These are phyloP conservation scores for Vitis labrusca DNA, from an alignment of 164 flowering plant genomes.

Conservation along the genomic window DNA sequence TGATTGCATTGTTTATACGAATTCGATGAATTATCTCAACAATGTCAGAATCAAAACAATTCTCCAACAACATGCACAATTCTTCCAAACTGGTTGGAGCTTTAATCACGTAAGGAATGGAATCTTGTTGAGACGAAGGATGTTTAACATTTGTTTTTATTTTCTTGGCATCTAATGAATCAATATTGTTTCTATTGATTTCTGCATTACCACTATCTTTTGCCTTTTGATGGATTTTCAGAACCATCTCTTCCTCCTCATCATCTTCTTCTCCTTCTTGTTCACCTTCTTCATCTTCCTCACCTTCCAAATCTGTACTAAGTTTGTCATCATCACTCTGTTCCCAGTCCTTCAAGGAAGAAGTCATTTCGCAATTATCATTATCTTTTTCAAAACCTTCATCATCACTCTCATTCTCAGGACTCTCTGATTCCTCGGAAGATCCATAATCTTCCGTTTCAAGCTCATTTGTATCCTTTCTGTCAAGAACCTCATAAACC, in stretches of 20 bases:
- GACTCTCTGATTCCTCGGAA: constrained; percentile 50
- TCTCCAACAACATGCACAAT: constrained; percentile 53
- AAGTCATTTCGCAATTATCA: constrained; percentile 21
- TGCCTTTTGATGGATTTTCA: constrained; percentile 13
- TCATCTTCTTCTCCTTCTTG: constrained; percentile 23
- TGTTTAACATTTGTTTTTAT: constrained; percentile 23
- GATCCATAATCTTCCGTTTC: constrained; percentile 46
- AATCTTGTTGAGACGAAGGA: constrained; percentile 15
- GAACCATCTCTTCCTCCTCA: constrained; percentile 19
- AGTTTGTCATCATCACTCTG: constrained; percentile 84
- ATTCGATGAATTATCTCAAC: constrained; percentile 69
- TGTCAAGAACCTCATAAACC: constrained; percentile 75
- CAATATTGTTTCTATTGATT: constrained; percentile 15
- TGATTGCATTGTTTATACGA: constrained; percentile 68
- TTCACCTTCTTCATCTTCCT: constrained; percentile 36
- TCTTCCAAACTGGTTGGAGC: constrained; percentile 71
- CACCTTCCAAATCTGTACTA: constrained; percentile 43
- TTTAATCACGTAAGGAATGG: constrained; percentile 76
- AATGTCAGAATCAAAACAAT: constrained; percentile 55
- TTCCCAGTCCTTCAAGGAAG: constrained; percentile 81
- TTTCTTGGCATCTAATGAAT: constrained; percentile 22
- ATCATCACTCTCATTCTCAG: constrained; percentile 36
- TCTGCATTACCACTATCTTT: constrained; percentile 16
- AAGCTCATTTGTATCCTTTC: constrained; percentile 30
- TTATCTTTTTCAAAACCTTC: constrained; percentile 34